Conservation (phyloP, 169 alveolate genomes). For the Besnoitia besnoiti region DNA sequence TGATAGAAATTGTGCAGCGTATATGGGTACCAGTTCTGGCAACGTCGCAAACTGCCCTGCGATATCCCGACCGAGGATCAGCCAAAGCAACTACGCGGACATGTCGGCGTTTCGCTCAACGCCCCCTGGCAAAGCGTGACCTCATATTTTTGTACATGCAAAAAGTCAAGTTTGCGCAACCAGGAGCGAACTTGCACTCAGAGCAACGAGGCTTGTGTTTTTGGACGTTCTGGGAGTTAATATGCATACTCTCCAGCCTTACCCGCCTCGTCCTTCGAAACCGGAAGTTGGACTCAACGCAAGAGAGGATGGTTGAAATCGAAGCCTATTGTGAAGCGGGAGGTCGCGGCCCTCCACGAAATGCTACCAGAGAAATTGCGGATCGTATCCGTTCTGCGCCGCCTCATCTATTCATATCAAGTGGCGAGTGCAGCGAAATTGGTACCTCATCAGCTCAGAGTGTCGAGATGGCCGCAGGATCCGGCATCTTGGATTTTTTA, state of each 20-base stretch:
- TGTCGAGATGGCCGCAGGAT: no score
- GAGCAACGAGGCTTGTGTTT: neutral
- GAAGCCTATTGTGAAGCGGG: neutral
- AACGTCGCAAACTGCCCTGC: neutral
- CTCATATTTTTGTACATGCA: constrained; percentile 17
- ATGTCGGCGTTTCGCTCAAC: constrained; percentile 1
- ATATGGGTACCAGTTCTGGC: neutral
- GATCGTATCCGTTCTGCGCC: no score
- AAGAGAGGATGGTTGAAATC: neutral
- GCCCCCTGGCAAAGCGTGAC: constrained; percentile 1
- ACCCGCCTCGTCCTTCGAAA: neutral
- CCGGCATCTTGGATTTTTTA: no score
- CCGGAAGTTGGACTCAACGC: neutral
- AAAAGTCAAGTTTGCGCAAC: neutral
- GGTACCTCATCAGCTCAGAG: no score
- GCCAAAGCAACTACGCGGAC: neutral
- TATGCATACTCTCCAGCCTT: neutral
- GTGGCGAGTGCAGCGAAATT: no score
- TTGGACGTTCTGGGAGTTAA: constrained; percentile 23
- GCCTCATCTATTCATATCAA: no score
- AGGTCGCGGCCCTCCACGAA: neutral
- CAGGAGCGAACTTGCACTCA: neutral
- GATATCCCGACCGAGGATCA: neutral
- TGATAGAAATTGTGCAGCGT: neutral
- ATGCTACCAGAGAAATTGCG: neutral